A percentile compares a stretch with the other conserved stretches of the same genome.
Evolutionary conservation across 1,284 basidiomycete genomes (phyloP).

Genomic region (Golubevia sp.): DNA sequence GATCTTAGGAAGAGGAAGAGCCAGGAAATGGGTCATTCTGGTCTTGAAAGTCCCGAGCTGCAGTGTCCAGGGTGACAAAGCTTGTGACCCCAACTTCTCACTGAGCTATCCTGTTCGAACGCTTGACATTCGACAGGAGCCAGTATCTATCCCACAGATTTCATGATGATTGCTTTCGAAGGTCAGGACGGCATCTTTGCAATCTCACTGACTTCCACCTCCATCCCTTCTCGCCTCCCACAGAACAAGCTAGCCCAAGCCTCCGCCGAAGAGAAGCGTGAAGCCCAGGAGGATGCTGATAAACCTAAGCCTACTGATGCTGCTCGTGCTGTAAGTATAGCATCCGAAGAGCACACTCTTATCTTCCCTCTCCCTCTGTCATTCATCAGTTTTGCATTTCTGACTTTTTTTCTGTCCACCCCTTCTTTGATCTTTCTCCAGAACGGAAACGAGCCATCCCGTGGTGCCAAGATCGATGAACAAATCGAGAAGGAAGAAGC

Average conservation of each 20-base stretch:
- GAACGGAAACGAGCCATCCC: constrained; percentile 39
- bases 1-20: too few species aligned
- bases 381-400: not conserved
- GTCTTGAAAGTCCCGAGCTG: too few species aligned
- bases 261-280: constrained; percentile 41
- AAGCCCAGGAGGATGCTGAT: constrained; percentile 25
- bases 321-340: constrained; percentile 14
- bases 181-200: not conserved
- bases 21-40: too few species aligned
- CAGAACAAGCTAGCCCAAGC: constrained; percentile 51
- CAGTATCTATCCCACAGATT: too few species aligned
- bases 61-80: too few species aligned
- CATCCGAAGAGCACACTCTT: too few species aligned
- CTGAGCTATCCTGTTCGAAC: too few species aligned
- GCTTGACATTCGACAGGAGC: too few species aligned
- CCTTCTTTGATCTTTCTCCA: not conserved
- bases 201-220: not conserved
- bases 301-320: constrained; percentile 25
- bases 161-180: too few species aligned
- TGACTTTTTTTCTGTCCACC: not conserved
- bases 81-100: too few species aligned
- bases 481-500: constrained; percentile 45
- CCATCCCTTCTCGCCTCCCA: not conserved
- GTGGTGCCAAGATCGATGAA: constrained; percentile 49
- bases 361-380: not conserved